These are phyloP conservation scores for Calocybe cyanea DNA, from an alignment of 768 basidiomycete species.

Conservation along the genomic window DNA sequence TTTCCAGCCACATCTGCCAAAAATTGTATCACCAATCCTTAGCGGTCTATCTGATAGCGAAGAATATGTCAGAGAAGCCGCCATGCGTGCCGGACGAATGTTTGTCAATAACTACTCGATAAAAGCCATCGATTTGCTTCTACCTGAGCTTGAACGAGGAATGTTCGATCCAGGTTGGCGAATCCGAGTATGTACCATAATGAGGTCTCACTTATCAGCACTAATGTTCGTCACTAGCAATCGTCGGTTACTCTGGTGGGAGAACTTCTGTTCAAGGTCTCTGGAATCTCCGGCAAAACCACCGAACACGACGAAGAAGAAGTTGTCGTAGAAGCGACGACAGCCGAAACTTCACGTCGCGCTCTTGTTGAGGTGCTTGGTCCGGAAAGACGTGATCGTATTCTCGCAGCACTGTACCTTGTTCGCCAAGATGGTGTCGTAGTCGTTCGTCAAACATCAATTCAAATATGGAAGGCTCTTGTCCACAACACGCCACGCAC, in stretches of 20 bases:
- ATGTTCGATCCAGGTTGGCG: conserved; percentile 97
- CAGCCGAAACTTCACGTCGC: conserved; percentile 77
- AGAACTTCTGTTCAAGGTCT: conserved; percentile 93
- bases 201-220: not conserved
- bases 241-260: conserved; percentile 95
- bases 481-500: conserved; percentile 93
- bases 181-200: conserved; percentile 64
- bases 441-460: conserved; percentile 83
- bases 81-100: conserved; percentile 99
- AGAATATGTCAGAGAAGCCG: conserved; percentile 94
- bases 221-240: conserved; percentile 50
- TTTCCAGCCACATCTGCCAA: conserved; percentile 93
- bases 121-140: conserved; percentile 87
- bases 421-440: conserved; percentile 91
- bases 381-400: conserved; percentile 82
- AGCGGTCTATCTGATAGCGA: conserved; percentile 89
- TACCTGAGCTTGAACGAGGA: conserved; percentile 91
- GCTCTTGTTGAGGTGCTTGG: conserved; percentile 89
- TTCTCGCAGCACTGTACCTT: conserved; percentile 86
- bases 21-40: conserved; percentile 91
- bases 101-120: conserved; percentile 91
- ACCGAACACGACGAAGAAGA: conserved; percentile 77
- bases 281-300: conserved; percentile 89
- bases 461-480: conserved; percentile 97
- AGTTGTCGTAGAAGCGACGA: conserved; percentile 54